A percentile compares a stretch with the other conserved stretches of the same genome.
Evolutionary conservation across 805 yeast species (phyloP).

Genomic region (Wickerhamiella bombiphila): DNA sequence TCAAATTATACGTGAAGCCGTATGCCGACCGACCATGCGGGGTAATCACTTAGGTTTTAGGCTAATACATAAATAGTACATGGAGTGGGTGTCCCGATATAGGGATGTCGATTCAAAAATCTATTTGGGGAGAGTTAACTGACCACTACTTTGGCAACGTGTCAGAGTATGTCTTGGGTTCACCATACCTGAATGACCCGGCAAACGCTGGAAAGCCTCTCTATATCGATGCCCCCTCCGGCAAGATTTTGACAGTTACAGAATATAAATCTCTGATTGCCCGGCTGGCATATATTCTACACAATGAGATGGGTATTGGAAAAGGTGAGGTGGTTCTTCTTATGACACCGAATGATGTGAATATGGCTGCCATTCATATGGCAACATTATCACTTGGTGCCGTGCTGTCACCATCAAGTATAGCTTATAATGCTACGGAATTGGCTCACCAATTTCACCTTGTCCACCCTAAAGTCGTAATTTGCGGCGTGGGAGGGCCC

Average conservation of each 20-base stretch:
- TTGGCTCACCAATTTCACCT: conserved; percentile 16
- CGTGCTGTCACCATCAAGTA: conserved; percentile 21
- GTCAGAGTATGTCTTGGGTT: neutral
- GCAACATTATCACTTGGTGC: conserved; percentile 19
- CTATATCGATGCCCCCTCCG: conserved; percentile 13
- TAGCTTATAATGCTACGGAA: conserved; percentile 19
- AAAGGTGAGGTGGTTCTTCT: conserved; percentile 20
- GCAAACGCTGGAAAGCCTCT: neutral
- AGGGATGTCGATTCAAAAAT: neutral
- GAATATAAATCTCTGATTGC: conserved; percentile 5
- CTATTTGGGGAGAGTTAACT: neutral
- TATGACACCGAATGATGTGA: conserved; percentile 17
- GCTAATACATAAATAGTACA: no score
- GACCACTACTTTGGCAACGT: neutral
- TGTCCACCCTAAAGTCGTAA: neutral
- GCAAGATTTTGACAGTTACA: conserved; percentile 9
- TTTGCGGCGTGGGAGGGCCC: neutral
- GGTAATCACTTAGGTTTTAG: no score
- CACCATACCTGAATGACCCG: neutral
- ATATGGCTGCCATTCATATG: conserved; percentile 18
- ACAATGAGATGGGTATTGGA: conserved; percentile 8
- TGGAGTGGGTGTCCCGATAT: no score
- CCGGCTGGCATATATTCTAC: conserved; percentile 12
- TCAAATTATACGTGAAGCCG: neutral
- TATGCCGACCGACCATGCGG: neutral